Evolutionary conservation across 1,284 basidiomycete genomes (phyloP).

Genomic region (Stereum hirsutum): DNA sequence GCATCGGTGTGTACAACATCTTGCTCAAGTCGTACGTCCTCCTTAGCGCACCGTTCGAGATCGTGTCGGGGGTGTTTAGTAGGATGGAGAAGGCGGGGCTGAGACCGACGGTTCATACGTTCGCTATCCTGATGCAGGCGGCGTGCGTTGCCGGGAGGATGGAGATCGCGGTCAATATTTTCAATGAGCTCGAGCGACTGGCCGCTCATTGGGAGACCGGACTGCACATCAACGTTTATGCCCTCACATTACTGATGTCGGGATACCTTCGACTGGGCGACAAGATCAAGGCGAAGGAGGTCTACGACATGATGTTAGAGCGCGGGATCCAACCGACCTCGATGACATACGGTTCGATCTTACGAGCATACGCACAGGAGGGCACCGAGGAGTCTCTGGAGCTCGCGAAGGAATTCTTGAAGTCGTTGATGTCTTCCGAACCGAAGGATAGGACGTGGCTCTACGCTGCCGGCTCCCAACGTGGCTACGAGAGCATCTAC

Average conservation of each 20-base stretch:
- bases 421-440: conserved; percentile 31
- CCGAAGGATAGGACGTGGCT: conserved; percentile 29
- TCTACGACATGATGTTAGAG: conserved; percentile 69
- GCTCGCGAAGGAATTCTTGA: conserved; percentile 57
- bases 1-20: conserved; percentile 63
- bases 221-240: conserved; percentile 43
- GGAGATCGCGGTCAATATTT: conserved; percentile 59
- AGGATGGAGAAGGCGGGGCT: conserved; percentile 40
- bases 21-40: conserved; percentile 83
- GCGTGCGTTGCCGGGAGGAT: conserved; percentile 74
- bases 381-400: conserved; percentile 36
- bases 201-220: conserved; percentile 26
- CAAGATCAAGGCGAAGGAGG: conserved; percentile 47
- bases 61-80: conserved; percentile 61
- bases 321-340: conserved; percentile 64
- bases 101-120: conserved; percentile 59
- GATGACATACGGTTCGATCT: conserved; percentile 65
- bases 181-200: conserved; percentile 53
- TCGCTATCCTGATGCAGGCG: conserved; percentile 74
- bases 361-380: conserved; percentile 51
- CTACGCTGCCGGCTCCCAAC: conserved; percentile 25
- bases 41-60: conserved; percentile 67
- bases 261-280: conserved; percentile 63
- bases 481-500: conserved; percentile 47
- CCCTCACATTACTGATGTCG: conserved; percentile 81